phyloP scores from a whole-genome alignment of 148 eudicot genomes.

The Oxyria digyna region DNA sequence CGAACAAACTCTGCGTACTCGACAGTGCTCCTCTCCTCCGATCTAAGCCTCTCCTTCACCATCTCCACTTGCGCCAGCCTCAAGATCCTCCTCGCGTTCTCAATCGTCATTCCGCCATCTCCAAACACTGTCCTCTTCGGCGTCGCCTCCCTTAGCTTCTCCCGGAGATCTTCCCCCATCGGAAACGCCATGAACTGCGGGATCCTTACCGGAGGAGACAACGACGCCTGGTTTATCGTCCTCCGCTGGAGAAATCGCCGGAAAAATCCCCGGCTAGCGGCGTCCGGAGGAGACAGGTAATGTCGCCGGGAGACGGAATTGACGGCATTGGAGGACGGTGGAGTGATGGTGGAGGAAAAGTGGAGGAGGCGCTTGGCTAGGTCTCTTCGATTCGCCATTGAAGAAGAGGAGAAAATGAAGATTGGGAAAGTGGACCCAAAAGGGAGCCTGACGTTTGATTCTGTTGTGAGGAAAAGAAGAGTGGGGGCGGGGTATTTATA shows the following conservation, averaged over 20 bases:
- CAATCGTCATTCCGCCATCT: conserved; percentile 18
- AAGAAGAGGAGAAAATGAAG: background rate
- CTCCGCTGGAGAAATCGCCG: conserved; percentile 33
- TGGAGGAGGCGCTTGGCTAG: conserved; percentile 26
- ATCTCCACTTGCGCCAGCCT: conserved; percentile 26
- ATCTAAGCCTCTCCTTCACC: conserved; percentile 25
- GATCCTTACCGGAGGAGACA: conserved; percentile 1
- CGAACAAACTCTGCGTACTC: conserved; percentile 27
- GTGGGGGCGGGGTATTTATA: background rate
- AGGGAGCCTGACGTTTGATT: conserved; percentile 2
- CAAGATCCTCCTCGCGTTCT: conserved; percentile 37
- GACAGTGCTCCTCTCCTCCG: conserved; percentile 21
- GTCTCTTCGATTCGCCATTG: conserved; percentile 43
- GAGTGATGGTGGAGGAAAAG: background rate
- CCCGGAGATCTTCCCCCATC: conserved; percentile 28
- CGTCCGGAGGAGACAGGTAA: conserved; percentile 17
- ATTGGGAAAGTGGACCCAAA: background rate
- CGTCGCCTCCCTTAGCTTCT: conserved; percentile 22
- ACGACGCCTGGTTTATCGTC: conserved; percentile 13
- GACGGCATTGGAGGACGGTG: background rate
- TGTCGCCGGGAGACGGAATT: conserved; percentile 6
- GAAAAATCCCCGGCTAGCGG: conserved; percentile 19
- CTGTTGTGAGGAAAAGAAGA: background rate
- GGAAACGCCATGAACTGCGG: conserved; percentile 30
- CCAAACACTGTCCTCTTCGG: background rate